Base-by-base conservation (phyloP, 768 basidiomycete genomes). In the Naematelia encephala region DNA sequence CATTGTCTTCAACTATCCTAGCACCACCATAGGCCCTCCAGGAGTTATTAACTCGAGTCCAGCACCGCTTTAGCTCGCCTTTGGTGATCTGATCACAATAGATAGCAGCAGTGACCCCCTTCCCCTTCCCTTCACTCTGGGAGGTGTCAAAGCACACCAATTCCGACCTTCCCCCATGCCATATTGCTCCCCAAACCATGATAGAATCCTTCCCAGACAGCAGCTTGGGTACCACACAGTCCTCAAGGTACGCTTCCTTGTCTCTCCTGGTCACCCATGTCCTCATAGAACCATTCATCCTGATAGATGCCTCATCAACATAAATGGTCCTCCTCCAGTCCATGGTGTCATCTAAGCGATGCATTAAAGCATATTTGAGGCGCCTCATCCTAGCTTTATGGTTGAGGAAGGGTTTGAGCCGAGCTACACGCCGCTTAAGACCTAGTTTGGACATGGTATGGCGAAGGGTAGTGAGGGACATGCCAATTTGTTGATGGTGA, bases 101-200 rank as follows among this genome's bases (percentile, higher is more conserved):
- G 51, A 62, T 62, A 22, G 16, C 46, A 14, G 56, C 60, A 3
- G 55, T 62, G 13, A 62, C 56, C 14, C 60, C 60, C 26, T 47
- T 48, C 56, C 49, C 44, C 43, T 62, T 57, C 26, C 60, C 60
- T n/a, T 49, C 28, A 39, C 60, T 62, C 14, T 57, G 19, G 4
- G 19, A 28, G 11, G 25, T 28, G 51, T 62, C 60, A 62, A 62
- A 62, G 16, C n/a, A n/a, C n/a, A n/a, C n/a, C n/a, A n/a, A n/a
- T n/a, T n/a, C n/a, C n/a, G n/a, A n/a, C n/a, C n/a, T n/a, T 28
- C 60, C 56, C 29, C 56, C 60, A 62, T 62, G 56, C 60, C 60
- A 62, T 5, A 62, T 23, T n/a, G 49, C 60, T 25, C 39, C 60
- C 55, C 55, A 62, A 14, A 62, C 50, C 60, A 62, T 57, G 8